Conservation (phyloP, 2,329 filamentous ascomycete species). For the Phaeosphaeriaceae sp. region DNA sequence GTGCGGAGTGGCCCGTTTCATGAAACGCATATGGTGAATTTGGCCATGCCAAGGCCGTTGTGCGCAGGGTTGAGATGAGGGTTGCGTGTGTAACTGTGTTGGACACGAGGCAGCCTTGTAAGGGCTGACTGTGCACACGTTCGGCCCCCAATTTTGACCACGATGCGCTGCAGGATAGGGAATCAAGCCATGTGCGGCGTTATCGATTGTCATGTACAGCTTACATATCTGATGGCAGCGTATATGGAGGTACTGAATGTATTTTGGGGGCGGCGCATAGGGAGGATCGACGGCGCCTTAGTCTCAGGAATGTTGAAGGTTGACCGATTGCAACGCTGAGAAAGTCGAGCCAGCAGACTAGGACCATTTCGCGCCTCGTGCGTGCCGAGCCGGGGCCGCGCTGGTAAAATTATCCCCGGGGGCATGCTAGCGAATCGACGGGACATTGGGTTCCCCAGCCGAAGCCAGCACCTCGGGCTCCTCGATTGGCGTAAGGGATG, state of each 20-base stretch:
- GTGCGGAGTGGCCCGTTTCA: conserved; percentile 27
- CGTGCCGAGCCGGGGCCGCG: conserved; percentile 34
- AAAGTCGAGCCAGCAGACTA: conserved; percentile 18
- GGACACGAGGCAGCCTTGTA: neutral
- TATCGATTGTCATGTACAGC: conserved; percentile 2
- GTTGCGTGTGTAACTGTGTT: neutral
- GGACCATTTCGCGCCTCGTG: conserved; percentile 20
- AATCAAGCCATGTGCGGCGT: neutral
- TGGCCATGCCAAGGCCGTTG: conserved; percentile 18
- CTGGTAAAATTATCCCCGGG: conserved; percentile 18
- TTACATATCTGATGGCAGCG: neutral
- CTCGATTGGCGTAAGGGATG: neutral
- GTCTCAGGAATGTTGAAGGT: conserved; percentile 29
- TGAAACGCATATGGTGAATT: conserved; percentile 24
- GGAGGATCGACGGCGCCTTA: conserved; percentile 3
- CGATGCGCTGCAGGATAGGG: conserved; percentile 1
- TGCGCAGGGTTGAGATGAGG: conserved; percentile 11
- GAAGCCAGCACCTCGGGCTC: neutral
- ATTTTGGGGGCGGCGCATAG: conserved; percentile 1
- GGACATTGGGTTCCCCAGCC: neutral
- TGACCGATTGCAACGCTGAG: conserved; percentile 12
- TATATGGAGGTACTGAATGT: neutral
- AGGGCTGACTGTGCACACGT: neutral
- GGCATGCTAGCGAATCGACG: conserved; percentile 2
- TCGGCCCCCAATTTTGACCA: neutral